phyloP scores from a whole-genome alignment of 2,329 filamentous ascomycete species.

The Fusarium gaditjirri region DNA sequence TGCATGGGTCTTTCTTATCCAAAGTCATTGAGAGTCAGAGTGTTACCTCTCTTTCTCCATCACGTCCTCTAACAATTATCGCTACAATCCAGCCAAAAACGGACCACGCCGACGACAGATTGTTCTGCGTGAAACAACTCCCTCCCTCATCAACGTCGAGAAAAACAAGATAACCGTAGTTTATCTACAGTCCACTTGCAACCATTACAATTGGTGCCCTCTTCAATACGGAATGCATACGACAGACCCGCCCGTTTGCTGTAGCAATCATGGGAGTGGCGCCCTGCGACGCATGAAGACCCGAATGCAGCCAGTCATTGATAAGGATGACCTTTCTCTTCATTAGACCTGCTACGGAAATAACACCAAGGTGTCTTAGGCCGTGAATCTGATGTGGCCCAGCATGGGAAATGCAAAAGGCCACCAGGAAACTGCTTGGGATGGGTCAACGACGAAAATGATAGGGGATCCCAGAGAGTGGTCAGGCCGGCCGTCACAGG shows the following conservation, averaged over 20 bases:
- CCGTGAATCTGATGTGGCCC: conserved; percentile 37
- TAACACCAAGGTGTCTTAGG: conserved; percentile 38
- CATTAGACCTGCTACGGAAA: conserved; percentile 37
- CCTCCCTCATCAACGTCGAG: not conserved
- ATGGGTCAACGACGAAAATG: conserved; percentile 5
- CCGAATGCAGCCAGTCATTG: conserved; percentile 38
- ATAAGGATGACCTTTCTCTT: conserved; percentile 28
- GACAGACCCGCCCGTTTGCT: conserved; percentile 41
- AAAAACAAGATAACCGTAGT: not conserved
- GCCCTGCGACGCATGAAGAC: conserved; percentile 38
- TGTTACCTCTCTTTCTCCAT: not conserved
- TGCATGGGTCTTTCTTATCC: conserved; percentile 1
- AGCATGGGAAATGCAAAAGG: conserved; percentile 43
- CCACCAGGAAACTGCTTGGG: conserved; percentile 22
- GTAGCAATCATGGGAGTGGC: conserved; percentile 47
- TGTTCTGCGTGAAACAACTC: not conserved
- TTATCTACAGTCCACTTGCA: not conserved
- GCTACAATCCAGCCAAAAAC: not conserved
- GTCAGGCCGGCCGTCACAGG: conserved; percentile 36
- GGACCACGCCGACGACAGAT: not conserved
- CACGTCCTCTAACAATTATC: not conserved
- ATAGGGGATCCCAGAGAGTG: conserved; percentile 22
- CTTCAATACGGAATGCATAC: conserved; percentile 4
- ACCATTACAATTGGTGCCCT: conserved; percentile 23
- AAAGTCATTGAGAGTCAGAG: not conserved